Base-by-base conservation (phyloP, 2,329 filamentous ascomycete genomes). In the Aspergillus udagawae region DNA sequence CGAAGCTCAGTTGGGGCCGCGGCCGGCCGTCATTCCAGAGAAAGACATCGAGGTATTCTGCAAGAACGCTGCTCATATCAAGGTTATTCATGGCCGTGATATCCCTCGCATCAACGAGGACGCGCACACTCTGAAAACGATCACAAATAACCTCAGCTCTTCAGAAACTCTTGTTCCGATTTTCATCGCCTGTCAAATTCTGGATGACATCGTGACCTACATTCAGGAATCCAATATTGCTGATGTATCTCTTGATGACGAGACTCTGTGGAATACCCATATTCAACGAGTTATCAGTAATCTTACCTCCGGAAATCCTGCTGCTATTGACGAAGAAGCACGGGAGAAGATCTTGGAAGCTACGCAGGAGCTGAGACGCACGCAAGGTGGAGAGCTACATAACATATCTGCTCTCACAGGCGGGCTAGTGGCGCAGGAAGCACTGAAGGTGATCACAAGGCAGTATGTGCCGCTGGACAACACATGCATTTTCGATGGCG, bases 351-450 rank as follows among this genome's bases (percentile, higher is more conserved):
- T 87, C 27, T 58, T 70, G 25, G 77, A 85, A 64, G 80, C 83
- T 14, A 82, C 85, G 1, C 78, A 85, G 58, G 89, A 92, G 73
- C 80, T 91, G 47, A 84, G 87, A 35, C 86, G 95, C 58, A 89
- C 91, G 38, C 86, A 85, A 50, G 90, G 91, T 28, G 90, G 86
- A 54, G 95, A 99, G 73, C 78, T 99, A 58, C 94, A 99, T 78
- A 97, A 97, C 71, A 90, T 95, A 55, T 89, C 92, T 32, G 88
- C 92, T 27, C 77, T 96, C 55, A 89, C 87, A 1, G 95, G 94
- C 29, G 95, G 94, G 3, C 89, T 99, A 79, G 89, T 95, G 50
- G 91, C 93, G n/a, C 95, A 99, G 75, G 94, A 99, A 77, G 85
- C 93, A 61, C 95, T 99, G 77, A 99, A 99, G 72, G 82, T 86